Conservation (phyloP, 2,329 filamentous ascomycete species). For the Cryphonectria parasitica region DNA sequence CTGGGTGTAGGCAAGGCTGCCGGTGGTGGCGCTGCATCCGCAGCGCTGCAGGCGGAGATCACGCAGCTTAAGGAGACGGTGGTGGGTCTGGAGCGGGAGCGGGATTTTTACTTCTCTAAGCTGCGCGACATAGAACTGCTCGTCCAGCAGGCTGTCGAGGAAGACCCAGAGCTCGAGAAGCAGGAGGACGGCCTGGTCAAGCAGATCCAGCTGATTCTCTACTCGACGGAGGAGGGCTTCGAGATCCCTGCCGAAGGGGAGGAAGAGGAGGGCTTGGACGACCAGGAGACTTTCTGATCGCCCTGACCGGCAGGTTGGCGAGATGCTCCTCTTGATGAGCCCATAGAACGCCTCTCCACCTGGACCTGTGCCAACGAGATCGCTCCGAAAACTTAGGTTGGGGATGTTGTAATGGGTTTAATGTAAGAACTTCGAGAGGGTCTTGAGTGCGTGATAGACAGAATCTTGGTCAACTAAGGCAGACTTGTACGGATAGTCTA, state of each 20-base stretch:
- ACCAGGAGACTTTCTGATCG: conserved; percentile 77
- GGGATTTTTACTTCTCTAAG: conserved; percentile 99
- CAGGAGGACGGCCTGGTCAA: conserved; percentile 91
- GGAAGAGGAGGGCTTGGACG: conserved; percentile 71
- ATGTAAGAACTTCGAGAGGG: conserved; percentile 10
- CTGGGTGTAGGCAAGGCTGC: conserved; percentile 44
- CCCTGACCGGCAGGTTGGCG: neutral
- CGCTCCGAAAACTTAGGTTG: neutral
- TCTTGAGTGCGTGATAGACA: conserved; percentile 1
- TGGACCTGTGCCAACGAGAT: neutral
- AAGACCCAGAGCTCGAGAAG: conserved; percentile 91
- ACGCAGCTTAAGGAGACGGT: conserved; percentile 92
- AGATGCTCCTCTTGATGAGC: neutral
- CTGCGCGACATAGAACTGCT: conserved; percentile 94
- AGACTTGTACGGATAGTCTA: neutral
- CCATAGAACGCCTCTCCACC: neutral
- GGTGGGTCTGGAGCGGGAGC: conserved; percentile 89
- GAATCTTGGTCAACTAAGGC: neutral
- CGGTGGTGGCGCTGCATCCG: conserved; percentile 60
- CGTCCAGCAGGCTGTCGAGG: conserved; percentile 89
- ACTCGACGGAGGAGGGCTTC: conserved; percentile 93
- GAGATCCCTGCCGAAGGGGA: conserved; percentile 85
- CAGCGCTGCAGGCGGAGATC: conserved; percentile 84
- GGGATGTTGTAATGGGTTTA: conserved; percentile 16
- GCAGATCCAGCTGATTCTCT: conserved; percentile 94